Evolutionary conservation across 768 basidiomycete genomes (phyloP), one percentile per base, ranked within the genome.

Genomic region (Russula virescens): DNA sequence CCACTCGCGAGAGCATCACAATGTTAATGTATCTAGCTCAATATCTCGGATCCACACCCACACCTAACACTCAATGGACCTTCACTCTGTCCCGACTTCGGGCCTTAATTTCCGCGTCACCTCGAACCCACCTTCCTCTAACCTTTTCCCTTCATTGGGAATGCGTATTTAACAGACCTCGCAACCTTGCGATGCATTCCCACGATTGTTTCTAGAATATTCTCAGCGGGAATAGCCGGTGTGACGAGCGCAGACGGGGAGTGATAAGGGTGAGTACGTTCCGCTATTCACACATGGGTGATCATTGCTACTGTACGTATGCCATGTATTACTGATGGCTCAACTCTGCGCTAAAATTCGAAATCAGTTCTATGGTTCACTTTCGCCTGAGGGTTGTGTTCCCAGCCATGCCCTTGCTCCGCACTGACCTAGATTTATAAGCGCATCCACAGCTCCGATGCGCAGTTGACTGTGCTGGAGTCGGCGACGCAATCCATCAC

Each of bases 1-100:
- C 58, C 35, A 40, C 58, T 59, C 46, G 52, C 58, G 62, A 63
- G 62, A 55, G 55, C 34, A 54, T 63, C 62, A 63, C 62, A 58
- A 21, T 58, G n/a, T 63, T 57, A 58, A 21, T 58, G n/a, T 63
- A 63, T 63, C 45, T 26, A 63, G 26, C 52, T 31, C 62, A 55
- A 55, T 49, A 43, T 63, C 31, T 58, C 1, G 11, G 57, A 47
- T 55, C 62, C 47, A 50, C 58, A 3, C 9, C 38, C 14, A 43
- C 52, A 63, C 45, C 23, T 42, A 35, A 21, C 42, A 54, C 38
- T 42, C 42, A 57, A 58, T 62, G 55, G 49, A 19, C 55, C 45
- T 51, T 59, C 58, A 43, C 62, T 53, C 35, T 58, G 38, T 21
- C 52, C 45, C 57, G 46, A 25, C 40, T 60, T 60, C 58, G 53